Evolutionary conservation across 2,329 filamentous ascomycete genomes (phyloP).

Genomic region (Penicillium thymicola): DNA sequence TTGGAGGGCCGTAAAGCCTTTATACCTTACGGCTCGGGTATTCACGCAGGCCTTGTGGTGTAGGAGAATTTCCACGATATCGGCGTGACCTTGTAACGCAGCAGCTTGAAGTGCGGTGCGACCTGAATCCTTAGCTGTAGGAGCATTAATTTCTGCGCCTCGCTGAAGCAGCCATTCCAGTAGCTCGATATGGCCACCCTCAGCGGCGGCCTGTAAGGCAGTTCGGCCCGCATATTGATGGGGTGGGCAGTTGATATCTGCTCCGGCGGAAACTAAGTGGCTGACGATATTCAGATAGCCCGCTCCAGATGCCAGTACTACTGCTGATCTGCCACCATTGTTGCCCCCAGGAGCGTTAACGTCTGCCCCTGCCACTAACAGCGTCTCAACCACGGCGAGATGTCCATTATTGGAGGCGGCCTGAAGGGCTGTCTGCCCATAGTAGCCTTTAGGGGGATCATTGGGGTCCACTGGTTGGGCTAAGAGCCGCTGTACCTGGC

Average conservation of each 20-base stretch:
- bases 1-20: neutral
- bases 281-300: neutral
- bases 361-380: neutral
- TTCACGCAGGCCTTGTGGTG: neutral
- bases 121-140: neutral
- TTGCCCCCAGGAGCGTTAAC: neutral
- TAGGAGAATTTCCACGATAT: neutral
- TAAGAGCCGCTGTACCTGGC: neutral
- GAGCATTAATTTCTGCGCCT: neutral
- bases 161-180: neutral
- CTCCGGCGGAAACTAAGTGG: neutral
- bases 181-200: neutral
- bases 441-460: neutral
- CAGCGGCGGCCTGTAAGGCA: neutral
- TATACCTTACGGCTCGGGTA: neutral
- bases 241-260: neutral
- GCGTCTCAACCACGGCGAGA: neutral
- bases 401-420: neutral
- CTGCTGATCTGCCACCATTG: neutral
- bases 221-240: neutral
- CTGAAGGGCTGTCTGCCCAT: neutral
- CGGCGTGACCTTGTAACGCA: neutral
- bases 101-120: neutral
- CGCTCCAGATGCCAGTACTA: neutral
- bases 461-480: neutral